A percentile compares a stretch with the other conserved stretches of the same genome.
Evolutionary conservation across 148 eudicot genomes (phyloP).

Genomic region (Vaccinium myrtillus): DNA sequence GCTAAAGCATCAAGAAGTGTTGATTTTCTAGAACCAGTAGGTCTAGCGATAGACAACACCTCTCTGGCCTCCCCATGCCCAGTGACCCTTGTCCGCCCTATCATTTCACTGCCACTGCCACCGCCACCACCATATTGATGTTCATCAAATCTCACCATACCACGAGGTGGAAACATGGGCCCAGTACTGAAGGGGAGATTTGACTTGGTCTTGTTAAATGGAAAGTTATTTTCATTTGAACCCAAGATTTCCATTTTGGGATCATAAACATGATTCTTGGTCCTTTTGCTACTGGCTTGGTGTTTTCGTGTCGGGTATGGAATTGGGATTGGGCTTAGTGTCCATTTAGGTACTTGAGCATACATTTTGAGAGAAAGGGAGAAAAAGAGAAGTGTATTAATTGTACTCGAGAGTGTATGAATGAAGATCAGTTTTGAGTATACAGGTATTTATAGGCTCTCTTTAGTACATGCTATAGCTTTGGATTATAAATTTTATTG

Average conservation of each 20-base stretch:
- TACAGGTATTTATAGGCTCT: neutral
- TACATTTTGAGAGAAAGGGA: neutral
- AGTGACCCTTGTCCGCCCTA: conserved; percentile 30
- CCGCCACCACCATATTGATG: neutral
- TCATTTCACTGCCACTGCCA: neutral
- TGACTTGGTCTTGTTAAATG: conserved; percentile 7
- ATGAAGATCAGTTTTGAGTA: neutral
- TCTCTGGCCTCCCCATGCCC: conserved; percentile 38
- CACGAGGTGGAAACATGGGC: neutral
- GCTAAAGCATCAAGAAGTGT: conserved; percentile 52
- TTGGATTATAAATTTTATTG: neutral
- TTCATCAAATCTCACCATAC: neutral
- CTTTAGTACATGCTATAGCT: neutral
- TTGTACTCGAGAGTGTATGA: neutral
- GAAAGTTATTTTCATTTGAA: conserved; percentile 3
- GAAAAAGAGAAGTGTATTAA: neutral
- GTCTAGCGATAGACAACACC: conserved; percentile 51
- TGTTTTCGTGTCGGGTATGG: conserved; percentile 33
- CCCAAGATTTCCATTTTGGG: neutral
- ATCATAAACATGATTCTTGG: neutral
- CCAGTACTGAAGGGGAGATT: conserved; percentile 26
- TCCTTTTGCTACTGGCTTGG: neutral
- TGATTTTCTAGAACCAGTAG: conserved; percentile 50
- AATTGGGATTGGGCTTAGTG: conserved; percentile 22
- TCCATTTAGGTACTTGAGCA: conserved; percentile 31